A percentile compares a stretch with the other conserved stretches of the same genome.
Conservation (phyloP, 306 rosid species). For the Medicago ruthenica region DNA sequence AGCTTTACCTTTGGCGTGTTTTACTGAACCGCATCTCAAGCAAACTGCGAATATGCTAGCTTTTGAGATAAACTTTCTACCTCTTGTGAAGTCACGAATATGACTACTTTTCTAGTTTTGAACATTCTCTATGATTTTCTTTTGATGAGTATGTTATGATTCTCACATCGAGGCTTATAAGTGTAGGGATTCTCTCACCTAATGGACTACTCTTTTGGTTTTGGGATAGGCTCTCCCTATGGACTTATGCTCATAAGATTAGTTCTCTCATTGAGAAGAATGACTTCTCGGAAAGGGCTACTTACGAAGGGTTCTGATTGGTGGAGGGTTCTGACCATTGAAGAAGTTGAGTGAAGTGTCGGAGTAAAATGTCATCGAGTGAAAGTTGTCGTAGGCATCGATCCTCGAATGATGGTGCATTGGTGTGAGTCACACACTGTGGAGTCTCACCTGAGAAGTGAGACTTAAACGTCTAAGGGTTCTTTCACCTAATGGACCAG, state of each 20-base stretch:
- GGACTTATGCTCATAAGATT: not conserved
- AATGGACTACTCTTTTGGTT: not conserved
- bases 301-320: not conserved
- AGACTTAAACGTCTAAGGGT: not conserved
- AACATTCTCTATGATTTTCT: conserved; percentile 11
- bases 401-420: not conserved
- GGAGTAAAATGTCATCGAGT: conserved; percentile 3
- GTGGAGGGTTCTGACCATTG: not conserved
- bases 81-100: conserved; percentile 32
- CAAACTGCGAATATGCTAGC: not conserved
- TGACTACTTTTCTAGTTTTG: conserved; percentile 30
- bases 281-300: not conserved
- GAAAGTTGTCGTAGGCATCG: not conserved
- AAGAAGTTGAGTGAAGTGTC: not conserved
- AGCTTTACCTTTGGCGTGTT: not conserved
- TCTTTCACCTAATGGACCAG: not conserved
- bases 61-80: conserved; percentile 14
- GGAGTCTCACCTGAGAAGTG: not conserved
- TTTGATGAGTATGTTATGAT: conserved; percentile 5
- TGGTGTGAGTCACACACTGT: not conserved
- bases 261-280: not conserved
- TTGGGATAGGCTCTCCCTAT: not conserved
- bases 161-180: not conserved
- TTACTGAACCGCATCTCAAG: not conserved
- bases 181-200: not conserved